Base-by-base conservation (phyloP, 371 early-diverging fungal species). In the Circinella minor region DNA sequence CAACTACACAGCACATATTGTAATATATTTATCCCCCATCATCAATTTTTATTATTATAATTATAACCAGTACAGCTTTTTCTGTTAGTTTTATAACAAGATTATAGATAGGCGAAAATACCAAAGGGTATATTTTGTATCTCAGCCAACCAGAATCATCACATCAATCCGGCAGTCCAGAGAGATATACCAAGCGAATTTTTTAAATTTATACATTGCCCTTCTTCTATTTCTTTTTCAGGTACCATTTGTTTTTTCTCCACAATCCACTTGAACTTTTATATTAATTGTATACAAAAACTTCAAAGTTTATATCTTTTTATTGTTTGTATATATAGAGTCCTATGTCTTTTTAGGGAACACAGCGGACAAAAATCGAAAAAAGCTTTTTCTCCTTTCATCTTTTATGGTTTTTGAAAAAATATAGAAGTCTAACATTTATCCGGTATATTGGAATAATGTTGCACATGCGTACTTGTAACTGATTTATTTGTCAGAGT, bases 111-210 rank as follows among this genome's bases (percentile, higher is more conserved):
- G 15, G 14, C 51, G 51, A n/a, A 14, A 51, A 51, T 51, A 13
- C 14, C 8, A 5, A 4, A n/a, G 51, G 51, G 51, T 51, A 51
- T 51, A 51, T 51, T 51, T 51, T 51, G 15, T 51, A 51, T 51
- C 51, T 51, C 51, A 51, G 51, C 51, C 51, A 51, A 51, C 51
- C 51, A 51, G 51, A 14, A n/a, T 51, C 43, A 43, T 51, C 51
- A 15, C 17, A 51, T 7, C 7, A 6, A n/a, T 7, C 14, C 51
- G 51, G 15, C 51, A 8, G 51, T 51, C n/a, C 51, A 27, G 27
- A 47, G 9, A 47, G 11, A 11, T 47, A 11, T 47, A 15, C 47
- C 47, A 47, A 1, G 47, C 9, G 47, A 47, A 51, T 15, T 51
- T 51, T 51, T 51, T 15, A 51, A 51, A 51, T 15, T 17, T 51